phyloP scores from a whole-genome alignment of 2,329 filamentous ascomycete species.

The Hypoxylon sp. region DNA sequence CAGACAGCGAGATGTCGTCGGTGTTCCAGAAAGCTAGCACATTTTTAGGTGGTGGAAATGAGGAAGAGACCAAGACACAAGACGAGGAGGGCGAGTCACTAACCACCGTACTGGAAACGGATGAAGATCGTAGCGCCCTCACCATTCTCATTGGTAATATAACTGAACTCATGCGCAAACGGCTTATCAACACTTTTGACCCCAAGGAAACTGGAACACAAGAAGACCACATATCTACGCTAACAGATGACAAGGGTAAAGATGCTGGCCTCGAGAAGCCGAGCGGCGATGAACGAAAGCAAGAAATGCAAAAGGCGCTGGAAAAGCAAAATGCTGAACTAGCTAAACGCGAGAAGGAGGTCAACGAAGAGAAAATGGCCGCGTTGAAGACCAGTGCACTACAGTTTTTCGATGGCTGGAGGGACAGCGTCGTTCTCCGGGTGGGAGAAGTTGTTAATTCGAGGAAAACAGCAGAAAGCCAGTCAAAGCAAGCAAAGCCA shows the following conservation, averaged over 20 bases:
- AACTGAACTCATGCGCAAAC: slow-evolving; percentile 50
- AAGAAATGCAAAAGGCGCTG: slow-evolving; percentile 27
- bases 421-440: slow-evolving; percentile 51
- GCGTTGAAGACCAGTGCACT: slow-evolving; percentile 50
- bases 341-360: slow-evolving; percentile 48
- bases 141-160: slow-evolving; percentile 50
- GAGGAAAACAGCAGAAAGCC: slow-evolving; percentile 40
- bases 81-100: slow-evolving; percentile 50
- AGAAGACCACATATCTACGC: slow-evolving; percentile 16
- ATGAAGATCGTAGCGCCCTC: slow-evolving; percentile 49
- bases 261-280: slow-evolving; percentile 10
- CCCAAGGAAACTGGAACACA: slow-evolving; percentile 43
- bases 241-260: slow-evolving; percentile 14
- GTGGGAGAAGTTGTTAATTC: slow-evolving; percentile 53
- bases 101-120: slow-evolving; percentile 47
- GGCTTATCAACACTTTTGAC: slow-evolving; percentile 46
- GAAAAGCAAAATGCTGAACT: slow-evolving; percentile 45
- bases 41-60: slow-evolving; percentile 41
- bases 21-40: slow-evolving; percentile 48
- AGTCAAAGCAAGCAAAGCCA: slow-evolving; percentile 44
- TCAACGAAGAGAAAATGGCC: slow-evolving; percentile 47
- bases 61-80: slow-evolving; percentile 30
- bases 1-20: slow-evolving; percentile 41
- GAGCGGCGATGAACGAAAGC: slow-evolving; percentile 22
- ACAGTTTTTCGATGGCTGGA: slow-evolving; percentile 52